Percentiles rank a stretch among this genome's conserved stretches.
phyloP scores from a whole-genome alignment of 306 rosid genomes.

The Rosa lucieae region DNA sequence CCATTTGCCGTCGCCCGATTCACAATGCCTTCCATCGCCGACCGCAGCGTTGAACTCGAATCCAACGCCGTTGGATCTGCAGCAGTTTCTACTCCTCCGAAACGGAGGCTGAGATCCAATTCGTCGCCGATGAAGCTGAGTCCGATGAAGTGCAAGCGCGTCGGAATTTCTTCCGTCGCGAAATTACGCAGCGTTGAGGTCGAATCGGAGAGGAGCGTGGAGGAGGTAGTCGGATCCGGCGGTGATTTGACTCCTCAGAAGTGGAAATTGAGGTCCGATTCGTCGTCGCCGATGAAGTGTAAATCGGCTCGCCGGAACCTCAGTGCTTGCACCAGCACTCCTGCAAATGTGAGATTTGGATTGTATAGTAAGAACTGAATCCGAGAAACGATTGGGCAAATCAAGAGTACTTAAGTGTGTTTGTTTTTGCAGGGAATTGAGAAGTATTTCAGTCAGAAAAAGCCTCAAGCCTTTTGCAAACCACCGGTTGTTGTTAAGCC shows the following conservation, averaged over 20 bases:
- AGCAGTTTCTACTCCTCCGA: conserved; percentile 33
- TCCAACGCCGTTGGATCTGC: conserved; percentile 13
- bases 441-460: conserved; percentile 18
- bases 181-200: neutral
- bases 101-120: conserved; percentile 45
- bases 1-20: neutral
- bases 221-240: conserved; percentile 3
- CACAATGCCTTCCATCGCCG: neutral
- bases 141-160: conserved; percentile 32
- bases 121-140: conserved; percentile 23
- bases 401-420: neutral
- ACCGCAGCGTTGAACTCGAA: neutral
- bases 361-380: neutral
- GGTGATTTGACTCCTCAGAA: conserved; percentile 39
- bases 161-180: neutral
- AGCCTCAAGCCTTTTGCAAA: conserved; percentile 15
- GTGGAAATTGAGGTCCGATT: conserved; percentile 43
- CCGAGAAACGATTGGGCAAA: neutral
- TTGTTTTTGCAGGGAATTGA: conserved; percentile 39
- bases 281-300: conserved; percentile 35
- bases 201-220: conserved; percentile 2
- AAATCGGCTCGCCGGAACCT: conserved; percentile 50
- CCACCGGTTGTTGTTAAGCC: conserved; percentile 30
- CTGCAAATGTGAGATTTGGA: conserved; percentile 29
- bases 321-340: conserved; percentile 26